phyloP scores from a whole-genome alignment of 1,284 basidiomycete genomes.

The Kwoniella shivajii region DNA sequence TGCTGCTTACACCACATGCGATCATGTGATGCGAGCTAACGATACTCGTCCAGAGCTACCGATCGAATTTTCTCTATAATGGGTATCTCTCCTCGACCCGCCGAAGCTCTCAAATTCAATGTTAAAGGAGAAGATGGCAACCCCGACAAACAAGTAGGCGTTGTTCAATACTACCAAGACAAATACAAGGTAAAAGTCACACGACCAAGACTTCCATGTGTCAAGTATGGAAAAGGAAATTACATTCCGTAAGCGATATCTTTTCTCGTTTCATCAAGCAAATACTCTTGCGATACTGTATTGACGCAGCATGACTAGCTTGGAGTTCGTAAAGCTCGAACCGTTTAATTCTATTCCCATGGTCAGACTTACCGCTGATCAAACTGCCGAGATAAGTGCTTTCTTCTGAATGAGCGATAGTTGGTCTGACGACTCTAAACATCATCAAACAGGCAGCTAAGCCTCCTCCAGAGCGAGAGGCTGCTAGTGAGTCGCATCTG shows the following conservation, averaged over 20 bases:
- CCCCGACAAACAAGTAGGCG: constrained; percentile 35
- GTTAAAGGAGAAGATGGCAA: constrained; percentile 43
- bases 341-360: constrained; percentile 50
- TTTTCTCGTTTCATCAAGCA: background rate
- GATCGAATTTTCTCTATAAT: constrained; percentile 39
- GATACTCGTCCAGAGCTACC: constrained; percentile 23
- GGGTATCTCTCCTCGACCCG: constrained; percentile 37
- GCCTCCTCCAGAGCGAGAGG: constrained; percentile 44
- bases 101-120: constrained; percentile 43
- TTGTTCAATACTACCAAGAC: constrained; percentile 51
- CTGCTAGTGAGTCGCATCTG: constrained; percentile 33
- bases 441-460: constrained; percentile 56
- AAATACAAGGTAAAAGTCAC: constrained; percentile 45
- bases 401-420: background rate
- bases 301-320: constrained; percentile 15
- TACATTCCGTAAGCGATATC: constrained; percentile 49
- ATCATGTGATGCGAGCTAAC: background rate
- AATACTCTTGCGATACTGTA: background rate
- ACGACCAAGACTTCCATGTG: constrained; percentile 49
- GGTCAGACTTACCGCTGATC: constrained; percentile 33
- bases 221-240: constrained; percentile 49
- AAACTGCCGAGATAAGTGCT: constrained; percentile 43
- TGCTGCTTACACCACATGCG: background rate
- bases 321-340: constrained; percentile 48
- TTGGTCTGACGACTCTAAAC: constrained; percentile 14